Evolutionary conservation across 2,329 filamentous ascomycete species (phyloP), one percentile per base, ranked within the genome.

Genomic region (Claviceps maximensis): DNA sequence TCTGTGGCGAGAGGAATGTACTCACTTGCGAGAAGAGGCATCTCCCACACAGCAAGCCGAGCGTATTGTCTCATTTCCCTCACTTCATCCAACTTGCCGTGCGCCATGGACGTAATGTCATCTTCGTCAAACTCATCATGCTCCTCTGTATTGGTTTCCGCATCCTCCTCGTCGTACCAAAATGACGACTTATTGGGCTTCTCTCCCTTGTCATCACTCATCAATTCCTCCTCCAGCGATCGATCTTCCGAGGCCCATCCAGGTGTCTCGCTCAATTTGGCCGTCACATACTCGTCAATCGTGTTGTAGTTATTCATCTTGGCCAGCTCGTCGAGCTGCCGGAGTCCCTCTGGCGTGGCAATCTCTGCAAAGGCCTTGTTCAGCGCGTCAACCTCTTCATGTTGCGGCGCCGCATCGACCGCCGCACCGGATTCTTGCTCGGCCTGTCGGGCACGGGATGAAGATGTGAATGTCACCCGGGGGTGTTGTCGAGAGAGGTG

Each of bases 21-120:
- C 87, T 68, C 79, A 95, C 90, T 87, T 54, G 84, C 82, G 55
- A 98, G 74, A 57, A 95, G 72, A 10, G 93, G 93, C 85, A 98
- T 87, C 69, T 98, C 93, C 90, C 93, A 98, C 25, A 89, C 89
- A 47, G 87, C 83, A 60, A 95, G 75, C 51, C 93, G 80, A 48
- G 87, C 84, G 67, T 95, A 96, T 63, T 95, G 83, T 73, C 93
- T 80, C 65, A 91, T 77, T 69, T 97, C 90, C 57, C 91, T 79
- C 62, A 94, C 84, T 67, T 93, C 79, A 62, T 96, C 88, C 60
- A 98, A 72, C 72, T 97, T 89, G 51, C 78, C 83, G 69, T 98
- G 90, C 1, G 83, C 93, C 67, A 89, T 77, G 50, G 81, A 81
- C 55, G 86, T 86, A 55, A 98, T 86, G 66, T 95, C 89, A 63